Percentiles rank a stretch among this genome's conserved stretches.
phyloP scores from a whole-genome alignment of 176 grass and related monocot species.

The Carex cristatella region DNA sequence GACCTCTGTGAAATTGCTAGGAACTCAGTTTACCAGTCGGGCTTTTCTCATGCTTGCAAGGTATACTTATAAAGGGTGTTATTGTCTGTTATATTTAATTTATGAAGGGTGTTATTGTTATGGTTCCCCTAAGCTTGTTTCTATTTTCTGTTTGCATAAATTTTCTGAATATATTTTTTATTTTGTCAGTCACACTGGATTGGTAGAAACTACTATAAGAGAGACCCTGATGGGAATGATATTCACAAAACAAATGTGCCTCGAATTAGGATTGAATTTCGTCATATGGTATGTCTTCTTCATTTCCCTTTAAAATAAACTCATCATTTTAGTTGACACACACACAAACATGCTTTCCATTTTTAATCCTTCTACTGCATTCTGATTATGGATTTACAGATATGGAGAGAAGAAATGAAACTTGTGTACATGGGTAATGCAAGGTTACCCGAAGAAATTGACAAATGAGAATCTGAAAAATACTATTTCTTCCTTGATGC shows the following conservation, averaged over 20 bases:
- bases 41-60: constrained; percentile 89
- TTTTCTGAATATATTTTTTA: constrained; percentile 4
- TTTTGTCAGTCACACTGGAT: constrained; percentile 77
- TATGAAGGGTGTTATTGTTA: background rate
- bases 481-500: background rate
- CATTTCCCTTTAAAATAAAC: background rate
- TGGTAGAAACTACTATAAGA: constrained; percentile 70
- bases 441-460: constrained; percentile 47
- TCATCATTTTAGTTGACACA: background rate
- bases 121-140: background rate
- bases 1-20: constrained; percentile 95
- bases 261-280: constrained; percentile 84
- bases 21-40: constrained; percentile 82
- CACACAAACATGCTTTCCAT: background rate
- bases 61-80: constrained; percentile 18
- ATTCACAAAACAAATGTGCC: constrained; percentile 94
- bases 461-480: constrained; percentile 39
- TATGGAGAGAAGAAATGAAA: constrained; percentile 96
- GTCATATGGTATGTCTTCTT: constrained; percentile 41
- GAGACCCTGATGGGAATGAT: constrained; percentile 73
- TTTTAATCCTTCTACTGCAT: background rate
- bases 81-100: background rate
- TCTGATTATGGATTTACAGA: constrained; percentile 29
- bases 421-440: constrained; percentile 54
- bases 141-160: background rate